phyloP scores from a whole-genome alignment of 768 basidiomycete species.

The Podaxis sp. region DNA sequence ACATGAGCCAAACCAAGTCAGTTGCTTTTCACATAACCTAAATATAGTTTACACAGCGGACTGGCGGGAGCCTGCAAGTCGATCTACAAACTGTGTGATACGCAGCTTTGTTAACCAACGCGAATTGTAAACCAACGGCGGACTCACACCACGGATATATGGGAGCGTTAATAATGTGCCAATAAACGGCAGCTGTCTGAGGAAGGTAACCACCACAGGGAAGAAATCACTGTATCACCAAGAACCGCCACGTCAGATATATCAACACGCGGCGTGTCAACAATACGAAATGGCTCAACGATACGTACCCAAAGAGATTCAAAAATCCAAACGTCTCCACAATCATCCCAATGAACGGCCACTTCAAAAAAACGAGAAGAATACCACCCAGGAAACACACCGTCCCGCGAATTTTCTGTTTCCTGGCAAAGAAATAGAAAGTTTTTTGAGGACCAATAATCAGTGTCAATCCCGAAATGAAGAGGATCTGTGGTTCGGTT shows the following conservation, averaged over 20 bases:
- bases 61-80: constrained; percentile 73
- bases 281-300: not conserved
- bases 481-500: constrained; percentile 66
- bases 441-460: constrained; percentile 98
- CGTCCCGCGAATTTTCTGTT: constrained; percentile 90
- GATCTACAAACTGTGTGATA: constrained; percentile 61
- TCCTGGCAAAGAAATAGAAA: constrained; percentile 96
- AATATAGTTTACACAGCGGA: constrained; percentile 52
- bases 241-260: constrained; percentile 4
- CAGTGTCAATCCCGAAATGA: constrained; percentile 89
- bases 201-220: constrained; percentile 96
- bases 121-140: not conserved
- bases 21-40: constrained; percentile 12
- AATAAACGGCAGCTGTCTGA: constrained; percentile 89
- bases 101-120: no score
- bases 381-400: constrained; percentile 87
- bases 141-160: constrained; percentile 78
- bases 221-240: constrained; percentile 81
- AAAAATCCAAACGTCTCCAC: constrained; percentile 97
- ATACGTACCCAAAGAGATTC: constrained; percentile 87
- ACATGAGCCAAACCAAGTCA: constrained; percentile 1
- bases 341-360: constrained; percentile 90
- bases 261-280: not conserved
- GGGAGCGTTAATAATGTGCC: constrained; percentile 85
- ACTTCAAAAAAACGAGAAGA: constrained; percentile 89